Conservation (phyloP, 163 green algal species). For the Trebouxia gelatinosa region DNA sequence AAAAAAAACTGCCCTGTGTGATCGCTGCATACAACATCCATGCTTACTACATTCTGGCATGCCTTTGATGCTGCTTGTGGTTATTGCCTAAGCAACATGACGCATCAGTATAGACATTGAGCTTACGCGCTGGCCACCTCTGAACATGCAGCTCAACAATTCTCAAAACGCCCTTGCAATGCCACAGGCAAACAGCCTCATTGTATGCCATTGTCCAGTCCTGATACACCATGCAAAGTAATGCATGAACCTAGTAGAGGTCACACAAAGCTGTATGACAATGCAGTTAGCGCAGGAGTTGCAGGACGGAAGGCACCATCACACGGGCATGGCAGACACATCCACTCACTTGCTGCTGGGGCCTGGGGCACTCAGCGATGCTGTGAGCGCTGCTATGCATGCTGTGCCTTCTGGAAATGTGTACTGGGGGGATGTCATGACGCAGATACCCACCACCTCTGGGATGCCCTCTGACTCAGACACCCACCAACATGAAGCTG, state of each 20-base stretch:
- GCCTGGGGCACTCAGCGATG: constrained; percentile 1
- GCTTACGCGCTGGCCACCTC: not conserved
- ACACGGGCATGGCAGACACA: constrained; percentile 1
- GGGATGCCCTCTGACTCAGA: constrained; percentile 1
- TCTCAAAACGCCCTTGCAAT: too few relatives aligned
- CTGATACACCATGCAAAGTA: not conserved
- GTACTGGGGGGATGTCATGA: constrained; percentile 7
- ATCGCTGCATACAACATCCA: too few relatives aligned
- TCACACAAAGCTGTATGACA: not conserved
- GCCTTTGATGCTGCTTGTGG: too few relatives aligned
- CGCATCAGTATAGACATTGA: not conserved
- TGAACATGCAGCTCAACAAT: not conserved
- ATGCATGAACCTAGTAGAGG: not conserved
- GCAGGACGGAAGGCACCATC: too few relatives aligned
- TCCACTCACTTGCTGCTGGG: not conserved
- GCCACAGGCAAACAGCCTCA: not conserved
- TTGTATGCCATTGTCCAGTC: not conserved
- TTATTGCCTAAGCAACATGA: not conserved
- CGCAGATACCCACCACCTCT: too few relatives aligned
- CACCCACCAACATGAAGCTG: not conserved
- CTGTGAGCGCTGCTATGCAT: constrained; percentile 18
- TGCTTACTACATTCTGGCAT: too few relatives aligned
- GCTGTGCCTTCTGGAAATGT: constrained; percentile 10
- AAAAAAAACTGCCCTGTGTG: not conserved
- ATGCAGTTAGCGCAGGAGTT: constrained; percentile 3